Base-by-base conservation (phyloP, 1,284 basidiomycete genomes). In the Volvariella volvacea region DNA sequence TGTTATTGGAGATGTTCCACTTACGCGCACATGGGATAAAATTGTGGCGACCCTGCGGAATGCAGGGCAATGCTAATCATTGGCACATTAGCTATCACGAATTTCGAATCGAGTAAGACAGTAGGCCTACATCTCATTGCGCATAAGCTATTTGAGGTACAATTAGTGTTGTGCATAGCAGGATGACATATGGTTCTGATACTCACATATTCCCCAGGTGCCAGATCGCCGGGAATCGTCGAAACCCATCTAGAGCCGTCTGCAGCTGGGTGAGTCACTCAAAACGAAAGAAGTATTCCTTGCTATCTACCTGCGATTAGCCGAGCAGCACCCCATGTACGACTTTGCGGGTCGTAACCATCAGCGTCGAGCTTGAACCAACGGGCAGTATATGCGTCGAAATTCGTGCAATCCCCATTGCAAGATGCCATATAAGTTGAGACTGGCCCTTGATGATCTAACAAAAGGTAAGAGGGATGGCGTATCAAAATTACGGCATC, bases 361-460 rank as follows among this genome's bases (percentile, higher is more conserved):
- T 43, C 55, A 10, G 63, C 63, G 50, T 67, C 65, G 38, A 68
- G 28, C 44, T 67, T 68, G 54, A 67, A 67, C 66, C 64, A 67
- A 32, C 50, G 51, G 3, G 64, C 64, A 43, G 50, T 50, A 44
- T 58, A 59, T 22, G 62, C 60, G 15, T 52, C 49, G 48, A 68
- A 67, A 2, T 47, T 57, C 3, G 61, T 52, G 43, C 66, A 70
- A 42, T 64, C 60, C 17, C 62, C 64, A 44, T 57, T 58, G 48
- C 65, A 68, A 16, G 62, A 65, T 32, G 63, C 54, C 66, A 70
- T 68, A 43, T 67, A 66, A 16, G 65, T 68, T 15, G 64, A 67
- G 17, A 66, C 61, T 37, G 64, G 66, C 3, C 66, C 66, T 55
- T 65, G 60, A 53, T 67, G 66, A 50, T 67, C 65, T 67, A 44